Percentiles rank a stretch among this genome's conserved stretches.
Evolutionary conservation across 208 protist genomes (phyloP).

Genomic region (Zelonia costaricensis): DNA sequence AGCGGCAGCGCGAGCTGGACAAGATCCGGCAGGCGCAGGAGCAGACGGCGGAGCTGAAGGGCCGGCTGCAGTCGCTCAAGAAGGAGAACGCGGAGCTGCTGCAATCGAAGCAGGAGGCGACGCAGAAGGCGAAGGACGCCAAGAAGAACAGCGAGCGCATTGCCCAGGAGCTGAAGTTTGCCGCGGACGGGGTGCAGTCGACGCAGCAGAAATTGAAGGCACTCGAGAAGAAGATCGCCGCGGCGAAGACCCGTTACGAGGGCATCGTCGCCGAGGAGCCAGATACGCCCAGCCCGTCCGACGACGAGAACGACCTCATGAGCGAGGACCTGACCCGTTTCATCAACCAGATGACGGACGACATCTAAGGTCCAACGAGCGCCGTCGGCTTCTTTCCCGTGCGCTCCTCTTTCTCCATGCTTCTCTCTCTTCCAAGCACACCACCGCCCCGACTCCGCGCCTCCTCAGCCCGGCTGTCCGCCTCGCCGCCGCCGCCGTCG

Average conservation of each 20-base stretch:
- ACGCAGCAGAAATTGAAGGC: conserved; percentile 53
- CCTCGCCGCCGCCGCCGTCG: too few relatives aligned
- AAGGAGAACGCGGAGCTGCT: conserved; percentile 56
- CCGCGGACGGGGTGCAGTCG: conserved; percentile 51
- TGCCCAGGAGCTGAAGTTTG: conserved; percentile 50
- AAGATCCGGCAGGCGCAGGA: conserved; percentile 77
- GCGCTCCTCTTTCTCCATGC: background rate
- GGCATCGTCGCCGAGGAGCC: conserved; percentile 47
- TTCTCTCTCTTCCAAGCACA: conserved; percentile 4
- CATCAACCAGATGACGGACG: conserved; percentile 61
- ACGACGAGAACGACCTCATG: conserved; percentile 60
- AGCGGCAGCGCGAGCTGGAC: conserved; percentile 74
- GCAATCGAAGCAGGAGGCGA: conserved; percentile 62
- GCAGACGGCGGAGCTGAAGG: conserved; percentile 69
- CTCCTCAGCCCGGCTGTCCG: background rate
- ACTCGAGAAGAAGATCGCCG: conserved; percentile 67
- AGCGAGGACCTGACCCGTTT: conserved; percentile 53
- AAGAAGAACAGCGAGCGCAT: conserved; percentile 63
- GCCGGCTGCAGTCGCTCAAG: conserved; percentile 62
- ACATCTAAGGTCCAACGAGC: conserved; percentile 31
- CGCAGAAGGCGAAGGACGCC: conserved; percentile 56
- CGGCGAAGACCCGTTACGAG: conserved; percentile 37
- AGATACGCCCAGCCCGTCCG: conserved; percentile 42
- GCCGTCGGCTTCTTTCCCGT: conserved; percentile 1
- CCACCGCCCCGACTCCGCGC: too few relatives aligned